These are phyloP conservation scores for Lactifluus volemus DNA, from an alignment of 768 basidiomycete genomes.

Conservation along the genomic window DNA sequence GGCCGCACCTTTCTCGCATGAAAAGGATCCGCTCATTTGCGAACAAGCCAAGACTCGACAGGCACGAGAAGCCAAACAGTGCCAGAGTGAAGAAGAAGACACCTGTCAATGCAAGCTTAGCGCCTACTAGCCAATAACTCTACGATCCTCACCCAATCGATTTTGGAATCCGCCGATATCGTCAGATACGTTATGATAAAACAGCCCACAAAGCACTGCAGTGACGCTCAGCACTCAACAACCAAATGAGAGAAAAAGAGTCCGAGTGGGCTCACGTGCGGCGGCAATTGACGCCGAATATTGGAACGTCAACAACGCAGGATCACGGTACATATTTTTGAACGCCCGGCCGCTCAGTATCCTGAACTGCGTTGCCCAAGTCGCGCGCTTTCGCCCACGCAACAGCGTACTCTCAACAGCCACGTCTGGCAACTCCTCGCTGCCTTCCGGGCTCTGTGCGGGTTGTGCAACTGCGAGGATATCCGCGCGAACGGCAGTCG, in stretches of 20 bases:
- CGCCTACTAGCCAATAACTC: neutral
- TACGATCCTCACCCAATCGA: slow-evolving; percentile 51
- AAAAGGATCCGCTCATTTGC: slow-evolving; percentile 93
- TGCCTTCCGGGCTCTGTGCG: slow-evolving; percentile 27
- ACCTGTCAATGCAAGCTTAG: slow-evolving; percentile 33
- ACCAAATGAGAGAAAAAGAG: neutral
- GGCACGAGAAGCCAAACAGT: slow-evolving; percentile 92
- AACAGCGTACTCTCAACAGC: slow-evolving; percentile 58
- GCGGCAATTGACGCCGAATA: slow-evolving; percentile 78
- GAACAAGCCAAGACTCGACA: slow-evolving; percentile 89
- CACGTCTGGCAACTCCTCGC: slow-evolving; percentile 54
- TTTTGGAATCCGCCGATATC: slow-evolving; percentile 99
- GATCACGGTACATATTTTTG: slow-evolving; percentile 96
- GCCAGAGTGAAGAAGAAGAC: slow-evolving; percentile 98
- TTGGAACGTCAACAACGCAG: slow-evolving; percentile 83
- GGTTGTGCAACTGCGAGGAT: slow-evolving; percentile 36
- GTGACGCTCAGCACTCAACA: neutral
- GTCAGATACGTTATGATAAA: slow-evolving; percentile 84
- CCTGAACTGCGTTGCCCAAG: slow-evolving; percentile 83
- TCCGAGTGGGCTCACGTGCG: slow-evolving; percentile 51
- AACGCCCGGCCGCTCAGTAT: slow-evolving; percentile 94
- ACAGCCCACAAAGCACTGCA: slow-evolving; percentile 83
- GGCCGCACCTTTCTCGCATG: slow-evolving; percentile 86
- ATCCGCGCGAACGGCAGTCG: slow-evolving; percentile 52
- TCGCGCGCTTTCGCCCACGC: slow-evolving; percentile 70